Evolutionary conservation across 306 rosid genomes (phyloP), one percentile per base, ranked within the genome.

Genomic region (Prunus campanulata): DNA sequence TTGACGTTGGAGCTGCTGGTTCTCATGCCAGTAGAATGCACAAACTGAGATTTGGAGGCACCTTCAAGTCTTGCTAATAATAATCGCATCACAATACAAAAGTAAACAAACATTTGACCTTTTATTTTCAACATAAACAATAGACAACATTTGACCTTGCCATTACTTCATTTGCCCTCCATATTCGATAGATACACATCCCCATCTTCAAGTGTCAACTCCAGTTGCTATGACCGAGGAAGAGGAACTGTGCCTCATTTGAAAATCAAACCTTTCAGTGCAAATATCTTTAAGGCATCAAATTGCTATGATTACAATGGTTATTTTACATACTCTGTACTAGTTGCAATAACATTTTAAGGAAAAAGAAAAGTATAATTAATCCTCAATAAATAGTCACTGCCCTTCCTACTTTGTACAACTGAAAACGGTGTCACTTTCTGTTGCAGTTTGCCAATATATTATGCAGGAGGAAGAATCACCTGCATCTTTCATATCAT

Each of bases 301-400:
- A 56, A 56, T 19, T 56, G 9, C 61, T 55, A 55, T 10, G 2
- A 7, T 3, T 56, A 11, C 44, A 20, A 25, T 22, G 29, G 11
- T 56, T 56, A 9, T 10, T 2, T 56, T n/a, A 20, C 14, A 8
- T 20, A 20, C 0, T 27, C 39, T 60, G 16, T 60, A 20, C 20
- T 20, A 12, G 18, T 3, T 60, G 39, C 39, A 24, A 60, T 13
- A 57, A 60, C 35, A 60, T 27, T 12, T 2, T 15, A 12, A 24
- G 13, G 6, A 60, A 60, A 39, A 7, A 39, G 44, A 39, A 39
- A 60, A 25, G 27, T 24, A 25, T 5, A 57, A 22, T 7, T 35
- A 60, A 25, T 48, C 81, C 85, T 48, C 78, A 71, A 10, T 63
- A 77, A 30, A 77, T 25, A 47, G 66, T 60, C 74, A 81, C 7